A percentile compares a stretch with the other conserved stretches of the same genome.
Evolutionary conservation across 441 rosid genomes (phyloP).

Genomic region (Jatropha multifida): DNA sequence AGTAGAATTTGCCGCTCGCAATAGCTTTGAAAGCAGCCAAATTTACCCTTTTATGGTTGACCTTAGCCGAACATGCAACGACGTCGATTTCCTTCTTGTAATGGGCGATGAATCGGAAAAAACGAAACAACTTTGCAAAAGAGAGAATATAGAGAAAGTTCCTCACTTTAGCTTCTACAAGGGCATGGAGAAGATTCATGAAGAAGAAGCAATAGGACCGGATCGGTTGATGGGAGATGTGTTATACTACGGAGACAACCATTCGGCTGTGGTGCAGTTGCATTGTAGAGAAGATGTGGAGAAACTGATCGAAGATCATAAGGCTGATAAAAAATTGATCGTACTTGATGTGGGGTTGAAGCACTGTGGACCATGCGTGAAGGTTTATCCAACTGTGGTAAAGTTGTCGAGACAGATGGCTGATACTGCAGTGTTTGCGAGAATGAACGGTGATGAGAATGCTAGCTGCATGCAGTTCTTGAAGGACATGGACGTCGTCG

Average conservation of each 20-base stretch:
- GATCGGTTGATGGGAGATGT: slow-evolving; percentile 81
- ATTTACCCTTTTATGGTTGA: slow-evolving; percentile 92
- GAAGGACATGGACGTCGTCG: slow-evolving; percentile 75
- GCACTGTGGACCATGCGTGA: slow-evolving; percentile 90
- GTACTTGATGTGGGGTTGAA: slow-evolving; percentile 88
- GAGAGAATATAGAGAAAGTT: slow-evolving; percentile 73
- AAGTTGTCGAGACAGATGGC: slow-evolving; percentile 78
- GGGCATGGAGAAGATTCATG: slow-evolving; percentile 80
- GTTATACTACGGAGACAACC: slow-evolving; percentile 84
- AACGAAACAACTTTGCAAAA: slow-evolving; percentile 60
- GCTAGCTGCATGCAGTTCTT: slow-evolving; percentile 87
- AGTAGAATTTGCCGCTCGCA: slow-evolving; percentile 65
- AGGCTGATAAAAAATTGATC: slow-evolving; percentile 61
- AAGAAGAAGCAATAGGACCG: slow-evolving; percentile 83
- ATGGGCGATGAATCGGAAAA: slow-evolving; percentile 85
- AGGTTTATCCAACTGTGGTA: slow-evolving; percentile 86
- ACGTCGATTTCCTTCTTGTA: slow-evolving; percentile 74
- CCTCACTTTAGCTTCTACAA: slow-evolving; percentile 92
- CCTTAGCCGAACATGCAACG: slow-evolving; percentile 71
- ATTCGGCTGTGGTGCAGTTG: slow-evolving; percentile 74
- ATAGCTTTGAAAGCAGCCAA: slow-evolving; percentile 44
- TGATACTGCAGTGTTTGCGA: slow-evolving; percentile 65
- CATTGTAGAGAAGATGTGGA: slow-evolving; percentile 72
- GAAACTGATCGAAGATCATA: slow-evolving; percentile 67
- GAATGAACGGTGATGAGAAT: slow-evolving; percentile 94